Conservation (phyloP, 2,329 filamentous ascomycete genomes). For the Neocucurbitaria cava region DNA sequence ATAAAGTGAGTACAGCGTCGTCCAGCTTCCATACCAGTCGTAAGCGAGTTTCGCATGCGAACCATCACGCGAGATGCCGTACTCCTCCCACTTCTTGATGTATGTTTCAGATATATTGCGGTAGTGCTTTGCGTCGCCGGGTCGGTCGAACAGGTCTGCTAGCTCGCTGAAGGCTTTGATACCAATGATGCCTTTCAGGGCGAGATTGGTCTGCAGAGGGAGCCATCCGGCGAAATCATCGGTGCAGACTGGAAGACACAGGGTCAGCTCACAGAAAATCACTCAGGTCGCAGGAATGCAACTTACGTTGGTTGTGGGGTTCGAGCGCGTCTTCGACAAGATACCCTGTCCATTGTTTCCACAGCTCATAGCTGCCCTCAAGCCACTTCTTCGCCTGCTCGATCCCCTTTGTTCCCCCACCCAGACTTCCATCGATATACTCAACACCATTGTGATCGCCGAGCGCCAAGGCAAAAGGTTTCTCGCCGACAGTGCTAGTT, state of each 20-base stretch:
- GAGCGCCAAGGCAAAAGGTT: constrained; percentile 58
- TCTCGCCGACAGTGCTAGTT: constrained; percentile 32
- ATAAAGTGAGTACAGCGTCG: constrained; percentile 85
- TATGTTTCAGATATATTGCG: constrained; percentile 70
- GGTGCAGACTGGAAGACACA: constrained; percentile 65
- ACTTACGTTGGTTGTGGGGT: constrained; percentile 72
- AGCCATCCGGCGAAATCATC: constrained; percentile 85
- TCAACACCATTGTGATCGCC: constrained; percentile 59
- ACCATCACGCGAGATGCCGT: constrained; percentile 72
- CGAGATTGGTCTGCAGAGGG: constrained; percentile 80
- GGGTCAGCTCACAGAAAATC: constrained; percentile 10
- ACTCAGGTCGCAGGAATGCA: background rate
- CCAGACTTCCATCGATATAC: constrained; percentile 69
- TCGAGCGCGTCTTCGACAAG: constrained; percentile 77
- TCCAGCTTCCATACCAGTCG: constrained; percentile 81
- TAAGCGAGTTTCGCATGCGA: constrained; percentile 81
- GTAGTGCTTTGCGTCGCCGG: constrained; percentile 65
- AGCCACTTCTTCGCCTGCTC: constrained; percentile 71
- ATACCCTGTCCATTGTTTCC: constrained; percentile 81
- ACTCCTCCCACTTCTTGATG: constrained; percentile 73
- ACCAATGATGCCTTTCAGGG: constrained; percentile 83
- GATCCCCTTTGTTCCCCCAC: constrained; percentile 60
- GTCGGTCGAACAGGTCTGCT: constrained; percentile 66
- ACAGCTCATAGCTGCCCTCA: constrained; percentile 71
- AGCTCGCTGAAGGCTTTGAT: constrained; percentile 80